phyloP scores from a whole-genome alignment of 257 asterid species.

The Solanum rostratum region DNA sequence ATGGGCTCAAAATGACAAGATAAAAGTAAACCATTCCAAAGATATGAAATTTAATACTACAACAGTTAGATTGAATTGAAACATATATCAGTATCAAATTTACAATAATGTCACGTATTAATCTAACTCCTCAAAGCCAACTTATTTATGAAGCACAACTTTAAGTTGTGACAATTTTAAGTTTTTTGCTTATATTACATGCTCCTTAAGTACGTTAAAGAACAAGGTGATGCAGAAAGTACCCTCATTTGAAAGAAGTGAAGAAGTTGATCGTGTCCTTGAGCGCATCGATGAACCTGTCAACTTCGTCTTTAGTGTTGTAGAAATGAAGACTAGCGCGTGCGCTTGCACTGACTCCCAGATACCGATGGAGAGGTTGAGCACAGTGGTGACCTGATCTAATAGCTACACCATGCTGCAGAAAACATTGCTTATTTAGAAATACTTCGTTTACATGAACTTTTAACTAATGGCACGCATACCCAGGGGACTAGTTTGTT shows the following conservation, averaged over 20 bases:
- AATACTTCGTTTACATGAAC: neutral
- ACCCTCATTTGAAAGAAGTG: slow-evolving; percentile 36
- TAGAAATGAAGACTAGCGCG: slow-evolving; percentile 90
- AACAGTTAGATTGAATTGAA: neutral
- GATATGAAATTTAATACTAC: neutral
- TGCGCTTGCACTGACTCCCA: slow-evolving; percentile 79
- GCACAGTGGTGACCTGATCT: slow-evolving; percentile 98
- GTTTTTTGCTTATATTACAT: neutral
- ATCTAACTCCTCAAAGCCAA: neutral
- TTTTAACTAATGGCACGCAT: neutral
- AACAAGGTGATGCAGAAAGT: neutral
- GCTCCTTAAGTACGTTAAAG: neutral
- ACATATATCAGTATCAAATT: neutral
- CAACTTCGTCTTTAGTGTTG: slow-evolving; percentile 88
- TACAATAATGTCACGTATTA: neutral
- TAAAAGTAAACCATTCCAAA: neutral
- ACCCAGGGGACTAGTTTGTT: neutral
- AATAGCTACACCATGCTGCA: slow-evolving; percentile 80
- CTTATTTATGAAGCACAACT: neutral
- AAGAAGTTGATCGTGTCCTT: slow-evolving; percentile 57
- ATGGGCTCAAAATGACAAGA: neutral
- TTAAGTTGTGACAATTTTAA: neutral
- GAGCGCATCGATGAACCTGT: slow-evolving; percentile 57
- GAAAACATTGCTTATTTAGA: neutral
- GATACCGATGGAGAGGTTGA: slow-evolving; percentile 73